Base-by-base conservation (phyloP, 257 asterid genomes). In the Nicotiana paniculata region DNA sequence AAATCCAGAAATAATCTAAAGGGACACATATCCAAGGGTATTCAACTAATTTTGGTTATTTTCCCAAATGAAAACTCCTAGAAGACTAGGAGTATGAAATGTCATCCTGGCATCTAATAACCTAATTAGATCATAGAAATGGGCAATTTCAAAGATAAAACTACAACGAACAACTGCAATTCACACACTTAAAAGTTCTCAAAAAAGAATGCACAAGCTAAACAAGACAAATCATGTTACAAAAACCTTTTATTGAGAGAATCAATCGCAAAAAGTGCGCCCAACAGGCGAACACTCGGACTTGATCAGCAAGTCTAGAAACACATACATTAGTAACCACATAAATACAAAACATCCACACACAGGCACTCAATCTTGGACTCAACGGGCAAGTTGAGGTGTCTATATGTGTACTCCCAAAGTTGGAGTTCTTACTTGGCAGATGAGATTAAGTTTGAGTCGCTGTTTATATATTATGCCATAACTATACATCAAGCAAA, bases 311-410 rank as follows among this genome's bases (percentile, higher is more conserved):
- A 57, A 24, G 77, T 62, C 85, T 81, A 63, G 61, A 75, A 48
- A 58, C 58, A 85, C 64, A 74, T 26, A 77, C 57, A 82, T 83
- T 83, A 81, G 9, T 79, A 67, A 53, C 82, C 46, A 53, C 48
- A 11, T 32, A 75, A 24, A 63, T 70, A 66, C 53, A 55, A 21
- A 11, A 64, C 39, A 51, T 13, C 54, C 67, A 79, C 24, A 21
- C 24, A 21, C 24, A 21, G 24, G 24, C 24, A 21, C 24, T 21
- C 24, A 21, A 21, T 21, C 24, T 21, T 21, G 24, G 24, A 21
- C 24, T 21, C 24, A 21, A 21, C 24, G 24, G 24, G 24, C 24
- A 21, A 21, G 24, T 21, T 21, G 24, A 21, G 24, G 24, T 21
- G 24, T 21, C 24, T 21, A 21, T 21, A 21, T 21, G 24, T 21